Conservation (phyloP, 768 basidiomycete genomes). For the Serendipita indica region DNA sequence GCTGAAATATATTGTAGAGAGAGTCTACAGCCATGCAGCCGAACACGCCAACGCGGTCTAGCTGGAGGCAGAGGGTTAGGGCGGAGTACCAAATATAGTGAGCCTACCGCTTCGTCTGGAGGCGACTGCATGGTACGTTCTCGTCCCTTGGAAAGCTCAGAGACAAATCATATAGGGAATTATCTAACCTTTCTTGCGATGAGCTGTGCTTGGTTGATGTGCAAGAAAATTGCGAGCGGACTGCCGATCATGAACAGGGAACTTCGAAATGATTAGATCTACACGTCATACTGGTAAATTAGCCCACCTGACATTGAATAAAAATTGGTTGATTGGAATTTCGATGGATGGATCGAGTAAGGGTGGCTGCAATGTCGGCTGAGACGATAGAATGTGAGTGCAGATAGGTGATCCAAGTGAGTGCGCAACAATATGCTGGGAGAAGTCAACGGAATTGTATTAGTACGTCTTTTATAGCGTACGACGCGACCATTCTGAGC, state of each 20-base stretch:
- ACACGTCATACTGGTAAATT: not conserved
- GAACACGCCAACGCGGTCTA: conserved; percentile 28
- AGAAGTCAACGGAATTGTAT: not conserved
- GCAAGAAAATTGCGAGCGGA: conserved; percentile 30
- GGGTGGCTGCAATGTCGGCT: conserved; percentile 27
- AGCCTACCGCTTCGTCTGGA: conserved; percentile 28
- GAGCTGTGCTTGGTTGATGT: conserved; percentile 28
- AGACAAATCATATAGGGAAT: not conserved
- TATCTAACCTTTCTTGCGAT: conserved; percentile 25
- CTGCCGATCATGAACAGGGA: conserved; percentile 28
- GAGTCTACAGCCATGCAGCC: conserved; percentile 30
- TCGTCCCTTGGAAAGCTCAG: conserved; percentile 19
- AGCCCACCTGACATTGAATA: conserved; percentile 21
- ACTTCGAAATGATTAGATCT: conserved; percentile 10
- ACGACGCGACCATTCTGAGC: conserved; percentile 24
- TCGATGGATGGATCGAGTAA: conserved; percentile 12
- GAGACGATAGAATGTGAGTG: conserved; percentile 28
- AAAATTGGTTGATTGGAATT: conserved; percentile 20
- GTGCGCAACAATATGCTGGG: conserved; percentile 28
- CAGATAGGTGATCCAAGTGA: conserved; percentile 30
- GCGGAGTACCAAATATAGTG: not conserved
- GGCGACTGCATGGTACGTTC: conserved; percentile 29
- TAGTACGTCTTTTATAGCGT: not conserved
- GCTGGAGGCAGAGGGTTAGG: conserved; percentile 16
- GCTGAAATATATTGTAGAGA: conserved; percentile 30